Evolutionary conservation across 1,284 basidiomycete genomes (phyloP).

Genomic region (Laetiporus sulphureus): DNA sequence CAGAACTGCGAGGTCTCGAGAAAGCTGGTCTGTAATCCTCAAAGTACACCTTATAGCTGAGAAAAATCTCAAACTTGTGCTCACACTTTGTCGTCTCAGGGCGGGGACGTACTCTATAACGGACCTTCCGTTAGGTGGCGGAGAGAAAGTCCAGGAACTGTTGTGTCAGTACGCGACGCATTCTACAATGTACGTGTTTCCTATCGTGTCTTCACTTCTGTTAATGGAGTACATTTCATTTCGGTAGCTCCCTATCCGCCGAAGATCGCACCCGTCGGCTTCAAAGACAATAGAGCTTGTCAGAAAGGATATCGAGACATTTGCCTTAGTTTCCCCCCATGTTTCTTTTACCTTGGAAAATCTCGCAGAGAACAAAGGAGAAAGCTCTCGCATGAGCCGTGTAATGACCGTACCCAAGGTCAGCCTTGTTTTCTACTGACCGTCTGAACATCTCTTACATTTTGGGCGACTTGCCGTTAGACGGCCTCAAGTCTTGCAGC

Average conservation of each 20-base stretch:
- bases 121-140: slow-evolving; percentile 71
- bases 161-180: slow-evolving; percentile 75
- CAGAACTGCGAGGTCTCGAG: slow-evolving; percentile 46
- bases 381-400: slow-evolving; percentile 32
- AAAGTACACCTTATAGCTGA: too few relatives aligned
- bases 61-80: too few relatives aligned
- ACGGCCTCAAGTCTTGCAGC: slow-evolving; percentile 53
- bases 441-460: too few relatives aligned
- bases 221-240: not conserved
- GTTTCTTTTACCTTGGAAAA: slow-evolving; percentile 70
- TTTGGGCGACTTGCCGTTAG: slow-evolving; percentile 29
- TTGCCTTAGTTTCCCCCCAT: slow-evolving; percentile 64
- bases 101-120: slow-evolving; percentile 56
- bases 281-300: slow-evolving; percentile 56
- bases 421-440: not conserved
- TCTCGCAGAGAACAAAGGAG: slow-evolving; percentile 30
- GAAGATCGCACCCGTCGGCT: slow-evolving; percentile 56
- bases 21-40: slow-evolving; percentile 67
- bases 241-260: slow-evolving; percentile 63
- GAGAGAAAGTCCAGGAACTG: slow-evolving; percentile 67
- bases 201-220: not conserved
- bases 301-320: slow-evolving; percentile 62
- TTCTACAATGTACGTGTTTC: slow-evolving; percentile 68
- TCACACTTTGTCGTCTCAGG: too few relatives aligned
- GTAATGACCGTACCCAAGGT: slow-evolving; percentile 63